Evolutionary conservation across 2,329 filamentous ascomycete genomes (phyloP), one percentile per base, ranked within the genome.

Genomic region (Pseudogymnoascus verrucosus): DNA sequence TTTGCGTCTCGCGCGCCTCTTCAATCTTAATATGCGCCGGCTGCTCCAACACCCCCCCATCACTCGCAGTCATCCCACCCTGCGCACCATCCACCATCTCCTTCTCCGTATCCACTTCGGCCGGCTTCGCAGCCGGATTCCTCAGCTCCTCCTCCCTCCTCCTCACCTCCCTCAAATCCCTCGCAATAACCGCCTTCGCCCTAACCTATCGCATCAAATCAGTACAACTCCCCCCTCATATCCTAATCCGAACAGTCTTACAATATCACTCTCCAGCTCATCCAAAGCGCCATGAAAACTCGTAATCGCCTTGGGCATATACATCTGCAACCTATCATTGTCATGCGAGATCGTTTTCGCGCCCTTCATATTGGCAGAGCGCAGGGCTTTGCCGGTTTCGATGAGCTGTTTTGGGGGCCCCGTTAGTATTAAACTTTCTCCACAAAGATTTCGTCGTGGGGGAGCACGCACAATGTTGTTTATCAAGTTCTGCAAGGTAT

Each of bases 351-450:
- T 65, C 47, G 75, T 75, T 64, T 75, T 77, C 42, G 77, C 74
- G 12, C 77, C 76, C 66, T 83, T 79, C 67, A 77, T 79, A 31
- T 76, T 74, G 39, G 78, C 79, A 1, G 79, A 74, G 60, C 77
- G 82, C 11, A 86, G 74, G 16, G 82, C 81, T 70, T 83, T 87
- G 14, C 83, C 84, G 1, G 81, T 83, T 71, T 86, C 81, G 12
- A 87, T 77, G 26, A 86, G 79, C 84, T 87, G 65, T 36, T 71
- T 59, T 66, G 61, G 26, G 10, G 4, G 8, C 2, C 21, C 21
- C 21, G 21, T 34, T 40, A n/a, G 8, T 40, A 61, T 37, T 5
- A 7, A 23, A 8, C 5, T 11, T 4, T 28, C 1, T n/a, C 8
- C 6, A 19, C n/a, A 8, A 28, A 47, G 21, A n/a, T 23, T 2